Evolutionary conservation across 768 basidiomycete genomes (phyloP).

Genomic region (Lepiota venenata): DNA sequence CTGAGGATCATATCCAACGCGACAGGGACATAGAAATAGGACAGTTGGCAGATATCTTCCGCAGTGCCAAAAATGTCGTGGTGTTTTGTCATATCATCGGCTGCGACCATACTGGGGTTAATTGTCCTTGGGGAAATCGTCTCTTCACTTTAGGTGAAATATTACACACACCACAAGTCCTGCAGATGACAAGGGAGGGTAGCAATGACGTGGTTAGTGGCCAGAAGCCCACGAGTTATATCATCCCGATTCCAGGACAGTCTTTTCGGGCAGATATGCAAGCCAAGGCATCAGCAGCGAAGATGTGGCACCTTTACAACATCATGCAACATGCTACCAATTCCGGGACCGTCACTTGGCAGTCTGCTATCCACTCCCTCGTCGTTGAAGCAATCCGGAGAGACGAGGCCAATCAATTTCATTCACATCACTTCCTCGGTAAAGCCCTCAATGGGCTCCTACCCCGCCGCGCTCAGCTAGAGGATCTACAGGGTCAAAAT

Average conservation of each 20-base stretch:
- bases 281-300: conserved; percentile 5
- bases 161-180: background rate
- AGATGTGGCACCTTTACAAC: conserved; percentile 18
- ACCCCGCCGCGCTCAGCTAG: conserved; percentile 17
- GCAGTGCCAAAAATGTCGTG: conserved; percentile 3
- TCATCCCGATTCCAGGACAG: background rate
- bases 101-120: conserved; percentile 2
- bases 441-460: conserved; percentile 22
- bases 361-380: conserved; percentile 20
- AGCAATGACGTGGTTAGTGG: background rate
- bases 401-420: conserved; percentile 14
- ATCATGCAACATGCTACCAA: conserved; percentile 20
- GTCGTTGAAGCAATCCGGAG: conserved; percentile 22
- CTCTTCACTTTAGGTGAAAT: conserved; percentile 11
- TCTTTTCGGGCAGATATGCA: conserved; percentile 7
- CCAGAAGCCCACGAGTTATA: background rate
- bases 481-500: conserved; percentile 12
- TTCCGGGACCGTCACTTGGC: conserved; percentile 17
- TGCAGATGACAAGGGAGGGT: background rate
- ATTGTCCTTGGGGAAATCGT: conserved; percentile 8
- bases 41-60: conserved; percentile 7
- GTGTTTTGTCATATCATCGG: conserved; percentile 5
- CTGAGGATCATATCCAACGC: background rate
- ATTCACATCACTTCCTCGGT: conserved; percentile 18
- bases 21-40: conserved; percentile 4